Conservation (phyloP, 805 yeast genomes). For the Wickerhamiella spandovensis region DNA sequence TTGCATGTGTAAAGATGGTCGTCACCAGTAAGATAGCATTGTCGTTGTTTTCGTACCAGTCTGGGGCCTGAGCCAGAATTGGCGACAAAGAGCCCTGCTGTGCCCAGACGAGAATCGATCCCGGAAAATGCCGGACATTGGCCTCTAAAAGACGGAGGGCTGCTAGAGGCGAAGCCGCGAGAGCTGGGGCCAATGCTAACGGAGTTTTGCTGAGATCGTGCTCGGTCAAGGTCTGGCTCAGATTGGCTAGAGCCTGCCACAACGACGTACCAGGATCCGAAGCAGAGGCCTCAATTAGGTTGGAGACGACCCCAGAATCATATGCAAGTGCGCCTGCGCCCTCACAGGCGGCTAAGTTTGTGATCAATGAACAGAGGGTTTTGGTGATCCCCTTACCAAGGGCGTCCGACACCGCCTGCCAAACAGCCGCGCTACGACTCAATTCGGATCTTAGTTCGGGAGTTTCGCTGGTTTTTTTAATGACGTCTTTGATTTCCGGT, state of each 20-base stretch:
- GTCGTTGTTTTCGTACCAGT: constrained; percentile 1
- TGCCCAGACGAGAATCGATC: not conserved
- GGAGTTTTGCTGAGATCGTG: not conserved
- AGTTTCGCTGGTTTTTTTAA: not conserved
- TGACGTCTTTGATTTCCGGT: not conserved
- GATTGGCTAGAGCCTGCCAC: constrained; percentile 7
- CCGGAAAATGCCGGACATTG: not conserved
- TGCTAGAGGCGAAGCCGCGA: not conserved
- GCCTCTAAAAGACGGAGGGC: constrained; percentile 1
- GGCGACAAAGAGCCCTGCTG: not conserved
- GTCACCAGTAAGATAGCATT: not conserved
- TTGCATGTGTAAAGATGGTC: not conserved
- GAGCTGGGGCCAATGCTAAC: not conserved
- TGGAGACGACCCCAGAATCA: not conserved
- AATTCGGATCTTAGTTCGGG: not conserved
- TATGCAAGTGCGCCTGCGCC: constrained; percentile 3
- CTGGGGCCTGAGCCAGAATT: not conserved
- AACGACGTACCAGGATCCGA: not conserved
- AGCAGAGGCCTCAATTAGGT: not conserved
- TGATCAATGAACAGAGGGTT: not conserved
- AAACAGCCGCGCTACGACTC: not conserved
- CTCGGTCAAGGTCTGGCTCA: constrained; percentile 1
- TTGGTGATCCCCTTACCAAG: not conserved
- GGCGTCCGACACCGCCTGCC: not conserved
- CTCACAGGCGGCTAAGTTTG: constrained; percentile 5